Base-by-base conservation (phyloP, 495 filamentous ascomycete genomes). In the Penicillium soppii region DNA sequence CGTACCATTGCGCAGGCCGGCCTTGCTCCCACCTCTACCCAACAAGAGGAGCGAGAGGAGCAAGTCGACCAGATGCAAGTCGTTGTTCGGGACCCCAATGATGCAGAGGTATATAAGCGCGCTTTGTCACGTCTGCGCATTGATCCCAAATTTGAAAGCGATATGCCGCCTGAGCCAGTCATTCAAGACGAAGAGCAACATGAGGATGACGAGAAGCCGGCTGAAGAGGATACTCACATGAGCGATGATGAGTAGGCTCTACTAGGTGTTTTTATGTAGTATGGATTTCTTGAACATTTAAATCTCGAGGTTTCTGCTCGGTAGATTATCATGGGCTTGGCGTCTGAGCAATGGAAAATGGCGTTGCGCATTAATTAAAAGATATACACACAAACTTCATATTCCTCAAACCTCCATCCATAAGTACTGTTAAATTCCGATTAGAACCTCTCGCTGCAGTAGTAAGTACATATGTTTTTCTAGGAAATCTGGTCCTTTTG, bases 1-100 rank as follows among this genome's bases (percentile, higher is more conserved):
- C 72, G 71, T 42, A 82, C 76, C 29, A 71, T 79, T 16, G 76
- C 73, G 6, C 70, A 74, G 39, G 70, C 74, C 15, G 75, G 74
- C 22, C 56, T 75, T 43, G 69, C 69, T 29, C 73, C 72, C 35
- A 69, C 62, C 9, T 59, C 57, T 0, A 62, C 63, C 1, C 62
- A 71, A 52, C 54, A 59, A 10, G 66, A 66, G 46, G 47, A 49
- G 19, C 27, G 3, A 1, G 71, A 74, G 29, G 71, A 79, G 22
- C 73, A 77, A 51, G 66, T 83, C 21, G 81, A 86, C 53, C 71
- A 77, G 52, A 68, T 86, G 33, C 75, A 84, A 50, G 61, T 85
- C 12, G 62, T 65, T 13, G 69, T 83, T 21, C 69, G 76, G 22
- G 79, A 84, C 30, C 76, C 81, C 6, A 72, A 75, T 9, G 79